Evolutionary conservation across 306 rosid genomes (phyloP), one percentile per base, ranked within the genome.

Genomic region (Spatholobus suberectus): DNA sequence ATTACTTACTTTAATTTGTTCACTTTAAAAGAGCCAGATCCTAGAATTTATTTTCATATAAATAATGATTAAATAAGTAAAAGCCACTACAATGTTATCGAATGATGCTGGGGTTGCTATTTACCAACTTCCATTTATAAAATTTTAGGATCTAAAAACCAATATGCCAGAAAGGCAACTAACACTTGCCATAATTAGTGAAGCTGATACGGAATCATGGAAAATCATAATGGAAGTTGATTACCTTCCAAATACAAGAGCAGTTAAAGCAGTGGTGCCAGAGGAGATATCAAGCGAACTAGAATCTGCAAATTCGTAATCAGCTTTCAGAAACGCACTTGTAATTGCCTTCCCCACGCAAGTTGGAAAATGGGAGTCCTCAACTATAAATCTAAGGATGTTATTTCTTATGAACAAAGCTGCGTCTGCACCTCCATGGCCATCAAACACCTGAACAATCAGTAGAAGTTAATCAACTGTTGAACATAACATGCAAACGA

Each of bases 371-470:
- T 90, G 85, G 40, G 89, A 88, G 80, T 93, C 96, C 84, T 90
- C 97, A 57, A 88, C 82, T 32, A 90, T 90, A 81, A 90, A 92
- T 70, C 81, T 90, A 52, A 93, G 94, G 81, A 93, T 90, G 87
- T 91, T 89, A 67, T 81, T 84, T 89, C 93, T 89, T 55, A 90
- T 86, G 83, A 91, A 93, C 38, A 83, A 80, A 27, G 96, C 94
- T 5, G 98, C 98, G 20, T 93, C 94, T 43, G 83, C 85, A 67
- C 98, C 98, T 72, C 98, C 96, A 70, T 93, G 98, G 61, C 96
- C 98, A 81, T 93, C 98, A 81, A 93, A 91, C 82, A 93, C 96
- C 98, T 93, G 82, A 61, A 21, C 57, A 81, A 35, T 35, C 41
- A 57, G 79, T 44, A 59, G 55, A 83, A 38, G 55, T 72, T 41